Percentiles rank a stretch among this genome's conserved stretches.
phyloP scores from a whole-genome alignment of 352 stramenopile species.

The Globisporangium yorkense region DNA sequence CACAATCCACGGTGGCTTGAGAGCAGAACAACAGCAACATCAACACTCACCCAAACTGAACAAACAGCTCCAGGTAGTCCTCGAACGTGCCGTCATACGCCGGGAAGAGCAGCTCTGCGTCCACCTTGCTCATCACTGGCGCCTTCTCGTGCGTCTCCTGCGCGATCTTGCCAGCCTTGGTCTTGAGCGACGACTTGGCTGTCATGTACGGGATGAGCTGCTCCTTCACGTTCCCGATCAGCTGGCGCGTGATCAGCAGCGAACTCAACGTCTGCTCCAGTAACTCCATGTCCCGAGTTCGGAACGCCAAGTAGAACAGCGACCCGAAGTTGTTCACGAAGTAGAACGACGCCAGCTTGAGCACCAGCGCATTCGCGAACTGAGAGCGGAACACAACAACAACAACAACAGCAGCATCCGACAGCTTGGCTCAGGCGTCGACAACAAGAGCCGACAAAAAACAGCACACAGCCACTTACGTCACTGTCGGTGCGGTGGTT shows the following conservation, averaged over 20 bases:
- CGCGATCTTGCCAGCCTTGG: slow-evolving; percentile 71
- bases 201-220: slow-evolving; percentile 78
- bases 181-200: slow-evolving; percentile 70
- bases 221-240: slow-evolving; percentile 77
- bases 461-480: slow-evolving; percentile 26
- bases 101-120: slow-evolving; percentile 74
- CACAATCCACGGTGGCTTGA: neutral
- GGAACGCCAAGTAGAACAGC: slow-evolving; percentile 95
- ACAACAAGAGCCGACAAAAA: neutral
- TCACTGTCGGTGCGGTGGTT: slow-evolving; percentile 89
- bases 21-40: neutral
- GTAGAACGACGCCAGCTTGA: slow-evolving; percentile 97
- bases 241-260: slow-evolving; percentile 72
- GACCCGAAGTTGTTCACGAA: slow-evolving; percentile 97
- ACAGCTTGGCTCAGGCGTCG: neutral
- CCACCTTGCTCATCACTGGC: slow-evolving; percentile 58
- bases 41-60: slow-evolving; percentile 81
- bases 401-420: neutral
- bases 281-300: slow-evolving; percentile 79
- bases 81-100: slow-evolving; percentile 87
- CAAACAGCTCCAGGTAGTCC: slow-evolving; percentile 94
- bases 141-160: slow-evolving; percentile 52
- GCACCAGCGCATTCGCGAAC: slow-evolving; percentile 92
- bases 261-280: slow-evolving; percentile 89
- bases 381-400: slow-evolving; percentile 11